Evolutionary conservation across 2,329 filamentous ascomycete species (phyloP), one percentile per base, ranked within the genome.

Genomic region (Dryadomyces quercus-mongolicae): DNA sequence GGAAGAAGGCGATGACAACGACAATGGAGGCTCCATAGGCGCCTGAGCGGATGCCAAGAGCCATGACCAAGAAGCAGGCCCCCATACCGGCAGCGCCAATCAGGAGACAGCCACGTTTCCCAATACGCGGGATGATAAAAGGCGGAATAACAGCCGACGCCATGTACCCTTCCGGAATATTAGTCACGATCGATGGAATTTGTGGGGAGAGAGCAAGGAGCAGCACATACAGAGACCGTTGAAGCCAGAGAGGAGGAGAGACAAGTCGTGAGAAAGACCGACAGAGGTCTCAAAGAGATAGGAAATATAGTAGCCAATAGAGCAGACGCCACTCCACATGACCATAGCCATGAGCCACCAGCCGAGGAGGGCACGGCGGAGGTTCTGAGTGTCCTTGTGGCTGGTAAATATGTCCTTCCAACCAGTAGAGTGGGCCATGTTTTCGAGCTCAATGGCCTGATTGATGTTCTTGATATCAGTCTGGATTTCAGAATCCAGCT

Each of bases 1-100:
- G 49, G 53, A 63, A 62, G 57, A 63, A 62, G 53, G 62, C 60
- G 40, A 58, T 55, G 47, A 62, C 57, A 16, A 57, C 57, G 50
- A 52, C 50, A 21, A 52, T 52, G 21, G 40, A 45, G n/a, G 50
- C 40, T 5, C 50, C 50, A 36, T 44, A 52, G 10, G 42, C 31
- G 21, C 50, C 50, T 2, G 40, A 45, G 25, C 50, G 50, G 40
- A 52, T 52, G 50, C 50, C 50, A 15, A 52, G 43, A 21, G 50
- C 21, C 50, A 52, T 52, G 43, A 38, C 18, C 5, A 52, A 25
- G 42, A 46, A 51, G 20, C 49, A 51, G 49, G 49, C 49, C 38
- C 49, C 38, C 49, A 51, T 51, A 22, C 49, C 49, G 16, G 38
- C 38, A 20, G 49, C 49, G 18, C 49, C 49, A 18, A 43, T 51